Conservation (phyloP, 1,139 yeast species). For the Yamadazyma sp. region DNA sequence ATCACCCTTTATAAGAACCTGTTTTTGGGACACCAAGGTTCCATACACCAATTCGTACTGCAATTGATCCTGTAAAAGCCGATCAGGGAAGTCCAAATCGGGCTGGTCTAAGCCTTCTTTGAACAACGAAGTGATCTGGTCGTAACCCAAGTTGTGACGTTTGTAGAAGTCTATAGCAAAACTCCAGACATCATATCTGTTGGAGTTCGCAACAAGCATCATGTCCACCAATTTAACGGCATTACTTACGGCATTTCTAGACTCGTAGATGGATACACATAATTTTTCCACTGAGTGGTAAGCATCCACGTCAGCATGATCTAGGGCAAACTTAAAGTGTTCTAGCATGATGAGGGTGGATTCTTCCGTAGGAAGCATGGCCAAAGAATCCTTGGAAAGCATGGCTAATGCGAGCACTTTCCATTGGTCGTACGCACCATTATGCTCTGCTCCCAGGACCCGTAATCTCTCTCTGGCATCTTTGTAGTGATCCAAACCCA, state of each 20-base stretch:
- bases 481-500: slow-evolving; percentile 6
- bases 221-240: slow-evolving; percentile 28
- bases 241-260: slow-evolving; percentile 21
- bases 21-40: slow-evolving; percentile 19
- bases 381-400: slow-evolving; percentile 17
- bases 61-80: slow-evolving; percentile 47
- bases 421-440: slow-evolving; percentile 33
- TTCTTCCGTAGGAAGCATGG: too few species aligned
- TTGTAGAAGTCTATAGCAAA: slow-evolving; percentile 41
- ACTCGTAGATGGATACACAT: slow-evolving; percentile 29
- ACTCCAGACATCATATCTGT: slow-evolving; percentile 51
- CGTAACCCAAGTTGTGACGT: slow-evolving; percentile 20
- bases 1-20: slow-evolving; percentile 22
- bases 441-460: slow-evolving; percentile 19
- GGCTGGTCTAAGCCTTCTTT: slow-evolving; percentile 30
- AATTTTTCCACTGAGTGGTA: slow-evolving; percentile 46
- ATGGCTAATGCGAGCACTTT: slow-evolving; percentile 32
- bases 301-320: slow-evolving; percentile 30
- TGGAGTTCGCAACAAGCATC: slow-evolving; percentile 27
- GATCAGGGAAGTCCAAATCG: slow-evolving; percentile 54
- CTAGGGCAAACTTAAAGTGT: slow-evolving; percentile 23
- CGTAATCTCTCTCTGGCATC: slow-evolving; percentile 14
- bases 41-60: slow-evolving; percentile 42
- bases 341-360: slow-evolving; percentile 11
- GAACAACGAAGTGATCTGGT: slow-evolving; percentile 25